phyloP scores from a whole-genome alignment of 768 basidiomycete genomes.

The Termitomyces sp. region DNA sequence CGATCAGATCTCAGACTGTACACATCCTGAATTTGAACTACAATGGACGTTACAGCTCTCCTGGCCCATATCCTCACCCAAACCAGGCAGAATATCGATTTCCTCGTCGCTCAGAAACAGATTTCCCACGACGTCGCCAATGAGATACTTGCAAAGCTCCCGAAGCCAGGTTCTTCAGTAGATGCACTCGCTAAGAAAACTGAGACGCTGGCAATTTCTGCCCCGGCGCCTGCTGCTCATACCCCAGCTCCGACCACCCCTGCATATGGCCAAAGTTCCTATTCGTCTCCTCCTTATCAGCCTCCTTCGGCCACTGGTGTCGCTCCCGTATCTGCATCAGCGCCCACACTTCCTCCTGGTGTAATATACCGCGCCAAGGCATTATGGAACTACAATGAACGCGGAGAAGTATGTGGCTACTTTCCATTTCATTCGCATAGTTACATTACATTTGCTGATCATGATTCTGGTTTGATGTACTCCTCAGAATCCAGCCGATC shows the following conservation, averaged over 20 bases:
- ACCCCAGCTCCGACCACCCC: conserved; percentile 7
- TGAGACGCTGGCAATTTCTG: conserved; percentile 6
- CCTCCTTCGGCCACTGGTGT: conserved; percentile 9
- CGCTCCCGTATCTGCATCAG: background rate
- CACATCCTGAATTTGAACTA: background rate
- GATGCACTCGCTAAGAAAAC: conserved; percentile 7
- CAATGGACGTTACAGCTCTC: conserved; percentile 16
- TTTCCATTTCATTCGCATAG: background rate
- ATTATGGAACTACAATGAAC: conserved; percentile 64
- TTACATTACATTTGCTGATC: background rate
- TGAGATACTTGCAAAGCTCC: conserved; percentile 44
- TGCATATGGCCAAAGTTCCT: background rate
- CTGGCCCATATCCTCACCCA: conserved; percentile 49
- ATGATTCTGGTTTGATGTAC: background rate
- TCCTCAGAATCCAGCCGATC: conserved; percentile 64
- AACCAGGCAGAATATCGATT: conserved; percentile 52
- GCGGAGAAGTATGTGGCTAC: conserved; percentile 47
- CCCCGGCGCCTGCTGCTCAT: conserved; percentile 6
- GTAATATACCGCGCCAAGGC: conserved; percentile 45
- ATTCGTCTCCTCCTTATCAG: background rate
- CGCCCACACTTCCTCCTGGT: conserved; percentile 15
- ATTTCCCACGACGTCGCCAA: conserved; percentile 44
- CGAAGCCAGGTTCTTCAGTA: conserved; percentile 2
- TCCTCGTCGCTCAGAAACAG: conserved; percentile 47
- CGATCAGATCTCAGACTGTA: background rate